These are phyloP conservation scores for Acanthamoeba quina DNA, from an alignment of 208 protist species.

Conservation along the genomic window DNA sequence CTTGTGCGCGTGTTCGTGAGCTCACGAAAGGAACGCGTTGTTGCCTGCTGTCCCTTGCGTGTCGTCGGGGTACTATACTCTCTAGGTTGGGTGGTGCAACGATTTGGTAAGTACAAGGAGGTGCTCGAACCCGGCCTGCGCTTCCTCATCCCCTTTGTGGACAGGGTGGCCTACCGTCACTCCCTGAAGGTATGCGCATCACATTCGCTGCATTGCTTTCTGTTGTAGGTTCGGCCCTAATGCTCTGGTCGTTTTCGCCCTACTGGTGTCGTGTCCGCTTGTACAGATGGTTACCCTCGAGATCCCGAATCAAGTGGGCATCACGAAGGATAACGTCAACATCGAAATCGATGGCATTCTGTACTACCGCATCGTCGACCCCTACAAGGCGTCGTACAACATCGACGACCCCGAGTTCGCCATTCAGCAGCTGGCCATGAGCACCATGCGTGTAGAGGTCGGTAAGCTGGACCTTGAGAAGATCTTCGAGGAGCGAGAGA, in stretches of 20 bases:
- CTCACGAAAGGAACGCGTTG: background rate
- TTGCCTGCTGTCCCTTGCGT: background rate
- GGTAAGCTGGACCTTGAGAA: slow-evolving; percentile 95
- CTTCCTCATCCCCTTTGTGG: slow-evolving; percentile 95
- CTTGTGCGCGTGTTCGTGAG: too few species aligned
- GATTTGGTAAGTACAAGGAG: slow-evolving; percentile 94
- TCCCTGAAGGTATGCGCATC: slow-evolving; percentile 93
- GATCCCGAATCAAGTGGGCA: slow-evolving; percentile 60
- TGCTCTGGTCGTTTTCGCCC: background rate
- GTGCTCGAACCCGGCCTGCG: slow-evolving; percentile 94
- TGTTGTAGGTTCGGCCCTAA: background rate
- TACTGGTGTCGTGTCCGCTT: background rate
- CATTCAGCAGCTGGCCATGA: slow-evolving; percentile 96
- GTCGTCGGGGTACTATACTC: background rate
- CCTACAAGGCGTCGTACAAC: slow-evolving; percentile 90
- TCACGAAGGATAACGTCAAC: slow-evolving; percentile 95
- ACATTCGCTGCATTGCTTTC: too few species aligned
- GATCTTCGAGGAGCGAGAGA: slow-evolving; percentile 95
- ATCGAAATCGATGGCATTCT: slow-evolving; percentile 97
- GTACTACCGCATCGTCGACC: slow-evolving; percentile 95
- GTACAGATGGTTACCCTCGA: slow-evolving; percentile 43
- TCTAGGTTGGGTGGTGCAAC: slow-evolving; percentile 93
- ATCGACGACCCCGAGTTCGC: slow-evolving; percentile 97
- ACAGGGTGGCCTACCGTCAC: slow-evolving; percentile 96
- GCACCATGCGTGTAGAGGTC: slow-evolving; percentile 96